Base-by-base conservation (phyloP, 345 rosid species). In the Boechera retrofracta region DNA sequence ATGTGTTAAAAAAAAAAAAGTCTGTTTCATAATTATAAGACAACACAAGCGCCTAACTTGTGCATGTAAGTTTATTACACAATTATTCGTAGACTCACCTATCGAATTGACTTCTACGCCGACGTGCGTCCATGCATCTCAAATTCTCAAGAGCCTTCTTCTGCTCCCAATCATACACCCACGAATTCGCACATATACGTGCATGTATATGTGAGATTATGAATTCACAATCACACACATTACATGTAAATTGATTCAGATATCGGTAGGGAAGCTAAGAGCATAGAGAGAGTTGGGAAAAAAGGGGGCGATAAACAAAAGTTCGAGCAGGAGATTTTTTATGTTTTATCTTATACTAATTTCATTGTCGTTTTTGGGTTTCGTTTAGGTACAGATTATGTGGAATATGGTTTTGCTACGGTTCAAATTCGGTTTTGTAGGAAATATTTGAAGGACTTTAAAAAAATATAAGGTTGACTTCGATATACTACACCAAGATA, bases 111-210 rank as follows among this genome's bases (percentile, higher is more conserved):
- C 75, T 78, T 72, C 31, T 31, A 56, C 2, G n/a, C 60, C 44
- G 58, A 71, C 85, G 82, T 84, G 85, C 82, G 26, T 53, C 86
- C 80, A 85, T 80, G 86, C 82, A 82, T 26, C 67, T 39, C 31
- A 29, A 38, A 26, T 26, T 26, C 28, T 26, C 39, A 54, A 75
- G 44, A 74, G 12, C 71, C 52, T 64, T 52, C 42, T 9, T 71
- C 31, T 53, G 63, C 57, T 61, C 18, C 26, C 70, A 61, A 58
- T 64, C 74, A n/a, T 53, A 35, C 69, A 26, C 31, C 64, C 42
- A 54, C 53, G 62, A 53, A 53, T 24, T 44, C 10, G 26, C 28
- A 69, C 49, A 29, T 57, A 26, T 54, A 74, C 58, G 13, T 38
- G 18, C 44, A 6, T 26, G 52, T 33, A 4, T 65, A 18, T 58